phyloP scores from a whole-genome alignment of 208 protist species.

The Naegleria lovaniensis region DNA sequence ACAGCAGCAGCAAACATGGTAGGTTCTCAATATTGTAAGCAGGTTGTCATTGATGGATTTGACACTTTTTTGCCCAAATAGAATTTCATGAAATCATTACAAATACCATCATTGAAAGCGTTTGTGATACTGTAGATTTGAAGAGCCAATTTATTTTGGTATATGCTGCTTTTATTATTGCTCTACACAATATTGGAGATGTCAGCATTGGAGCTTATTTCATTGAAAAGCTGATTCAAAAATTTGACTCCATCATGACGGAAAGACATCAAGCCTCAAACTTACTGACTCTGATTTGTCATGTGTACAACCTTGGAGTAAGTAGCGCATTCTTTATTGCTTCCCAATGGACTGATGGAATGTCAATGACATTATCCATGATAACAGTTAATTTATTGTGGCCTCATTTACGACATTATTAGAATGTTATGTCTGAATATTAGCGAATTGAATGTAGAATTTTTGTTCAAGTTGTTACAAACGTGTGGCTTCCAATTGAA shows the following conservation, averaged over 20 bases:
- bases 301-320: constrained; percentile 12
- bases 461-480: constrained; percentile 2
- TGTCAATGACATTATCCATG: not conserved
- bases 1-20: not conserved
- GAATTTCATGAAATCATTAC: constrained; percentile 8
- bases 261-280: not conserved
- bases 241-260: not conserved
- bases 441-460: not conserved
- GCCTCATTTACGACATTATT: constrained; percentile 24
- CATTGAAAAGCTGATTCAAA: not conserved
- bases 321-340: too few relatives aligned
- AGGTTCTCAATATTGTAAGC: too few relatives aligned
- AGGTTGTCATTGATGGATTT: too few relatives aligned
- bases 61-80: not conserved
- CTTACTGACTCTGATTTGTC: constrained; percentile 2
- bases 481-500: constrained; percentile 7
- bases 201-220: not conserved
- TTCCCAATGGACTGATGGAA: too few relatives aligned
- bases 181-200: not conserved
- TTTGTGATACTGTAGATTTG: not conserved
- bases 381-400: not conserved
- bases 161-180: constrained; percentile 6
- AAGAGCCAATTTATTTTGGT: constrained; percentile 13
- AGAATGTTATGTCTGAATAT: not conserved
- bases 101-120: not conserved